Percentiles rank a stretch among this genome's conserved stretches.
Evolutionary conservation across 129 eudicot genomes (phyloP).

Genomic region (Oenanthe sinensis): DNA sequence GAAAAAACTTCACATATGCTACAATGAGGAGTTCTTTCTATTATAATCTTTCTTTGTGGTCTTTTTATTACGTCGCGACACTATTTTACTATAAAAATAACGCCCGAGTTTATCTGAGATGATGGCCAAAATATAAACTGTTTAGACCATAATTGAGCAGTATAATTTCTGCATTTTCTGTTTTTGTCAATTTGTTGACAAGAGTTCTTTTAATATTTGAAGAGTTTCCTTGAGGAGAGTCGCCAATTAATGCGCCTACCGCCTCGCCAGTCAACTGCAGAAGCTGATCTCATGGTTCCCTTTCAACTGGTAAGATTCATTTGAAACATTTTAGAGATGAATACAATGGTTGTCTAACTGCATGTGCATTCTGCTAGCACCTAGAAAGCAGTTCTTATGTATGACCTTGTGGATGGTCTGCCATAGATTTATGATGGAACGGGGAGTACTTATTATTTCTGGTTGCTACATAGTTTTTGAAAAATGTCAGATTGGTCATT

Average conservation of each 20-base stretch:
- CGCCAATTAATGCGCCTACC: slow-evolving; percentile 94
- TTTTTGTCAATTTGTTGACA: background rate
- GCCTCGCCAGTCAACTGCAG: slow-evolving; percentile 96
- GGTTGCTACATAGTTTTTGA: background rate
- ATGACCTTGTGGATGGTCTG: background rate
- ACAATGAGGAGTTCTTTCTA: background rate
- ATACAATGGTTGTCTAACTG: background rate
- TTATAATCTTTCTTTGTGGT: background rate
- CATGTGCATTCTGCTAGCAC: background rate
- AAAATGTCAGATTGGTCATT: background rate
- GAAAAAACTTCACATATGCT: slow-evolving; percentile 3
- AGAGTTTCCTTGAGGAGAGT: slow-evolving; percentile 98
- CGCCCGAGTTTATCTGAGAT: background rate
- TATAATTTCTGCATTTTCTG: background rate
- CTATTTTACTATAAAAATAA: background rate
- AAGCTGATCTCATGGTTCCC: slow-evolving; percentile 99
- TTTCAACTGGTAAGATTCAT: slow-evolving; percentile 62
- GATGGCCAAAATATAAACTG: background rate
- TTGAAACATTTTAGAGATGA: background rate
- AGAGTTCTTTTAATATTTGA: slow-evolving; percentile 2
- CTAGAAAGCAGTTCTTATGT: background rate
- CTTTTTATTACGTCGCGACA: background rate
- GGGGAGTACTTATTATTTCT: background rate
- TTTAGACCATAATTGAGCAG: background rate
- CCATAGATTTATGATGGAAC: background rate